phyloP scores from a whole-genome alignment of 257 asterid species.

The Knoxia roxburghii region DNA sequence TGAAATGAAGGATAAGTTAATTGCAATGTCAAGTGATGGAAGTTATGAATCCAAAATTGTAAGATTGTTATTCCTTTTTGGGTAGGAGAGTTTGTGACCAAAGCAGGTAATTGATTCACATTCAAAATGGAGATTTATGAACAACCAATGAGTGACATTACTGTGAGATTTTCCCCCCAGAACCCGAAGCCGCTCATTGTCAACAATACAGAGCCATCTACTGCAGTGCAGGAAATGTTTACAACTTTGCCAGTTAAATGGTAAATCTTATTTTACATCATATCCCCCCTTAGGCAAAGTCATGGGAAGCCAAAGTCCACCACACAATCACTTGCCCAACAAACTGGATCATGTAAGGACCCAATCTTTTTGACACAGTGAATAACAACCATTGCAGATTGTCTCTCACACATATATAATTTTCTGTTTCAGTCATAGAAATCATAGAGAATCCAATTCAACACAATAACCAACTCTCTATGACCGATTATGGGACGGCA shows the following conservation, averaged over 20 bases:
- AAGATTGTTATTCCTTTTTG: no score
- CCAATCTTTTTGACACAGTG: constrained; percentile 26
- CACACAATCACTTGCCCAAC: constrained; percentile 38
- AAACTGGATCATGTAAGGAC: constrained; percentile 31
- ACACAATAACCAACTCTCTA: constrained; percentile 26
- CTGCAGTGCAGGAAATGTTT: constrained; percentile 14
- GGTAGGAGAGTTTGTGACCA: no score
- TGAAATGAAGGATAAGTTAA: no score
- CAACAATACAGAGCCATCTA: constrained; percentile 14
- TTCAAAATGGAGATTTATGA: background rate
- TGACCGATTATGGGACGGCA: constrained; percentile 66
- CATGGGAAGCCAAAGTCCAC: constrained; percentile 35
- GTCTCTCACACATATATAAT: constrained; percentile 46
- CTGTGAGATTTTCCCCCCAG: background rate
- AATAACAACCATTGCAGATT: constrained; percentile 26
- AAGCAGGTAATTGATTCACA: no score
- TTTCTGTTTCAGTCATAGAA: constrained; percentile 32
- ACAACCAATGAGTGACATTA: constrained; percentile 7
- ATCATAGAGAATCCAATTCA: constrained; percentile 34
- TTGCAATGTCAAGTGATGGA: no score
- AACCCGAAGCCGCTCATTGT: background rate
- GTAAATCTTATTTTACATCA: constrained; percentile 15
- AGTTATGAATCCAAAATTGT: no score
- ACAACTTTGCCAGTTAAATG: constrained; percentile 21
- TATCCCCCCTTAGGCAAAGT: constrained; percentile 32